phyloP scores from a whole-genome alignment of 2,329 filamentous ascomycete species.

The Rutstroemia sp. region DNA sequence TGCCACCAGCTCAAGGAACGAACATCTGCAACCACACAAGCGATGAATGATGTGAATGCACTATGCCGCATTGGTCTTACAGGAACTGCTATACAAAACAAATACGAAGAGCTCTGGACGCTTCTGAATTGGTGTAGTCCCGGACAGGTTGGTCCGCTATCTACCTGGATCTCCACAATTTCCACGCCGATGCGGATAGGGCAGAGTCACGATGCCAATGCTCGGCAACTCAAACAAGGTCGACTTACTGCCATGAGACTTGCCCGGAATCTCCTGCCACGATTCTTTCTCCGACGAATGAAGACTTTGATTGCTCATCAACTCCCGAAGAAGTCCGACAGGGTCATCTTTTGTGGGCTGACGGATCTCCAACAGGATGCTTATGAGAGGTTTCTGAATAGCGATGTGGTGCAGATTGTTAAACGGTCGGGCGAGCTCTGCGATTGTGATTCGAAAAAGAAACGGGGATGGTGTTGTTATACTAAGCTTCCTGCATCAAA shows the following conservation, averaged over 20 bases:
- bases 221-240: slow-evolving; percentile 72
- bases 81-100: slow-evolving; percentile 95
- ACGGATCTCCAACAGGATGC: slow-evolving; percentile 74
- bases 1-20: slow-evolving; percentile 84
- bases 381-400: slow-evolving; percentile 75
- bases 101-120: slow-evolving; percentile 95
- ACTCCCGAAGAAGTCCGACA: slow-evolving; percentile 88
- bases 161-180: slow-evolving; percentile 74
- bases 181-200: slow-evolving; percentile 75
- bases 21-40: slow-evolving; percentile 67
- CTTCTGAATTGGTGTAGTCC: slow-evolving; percentile 95
- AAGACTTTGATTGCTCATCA: slow-evolving; percentile 90
- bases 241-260: slow-evolving; percentile 77
- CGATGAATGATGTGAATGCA: slow-evolving; percentile 86
- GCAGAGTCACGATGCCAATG: slow-evolving; percentile 78
- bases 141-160: slow-evolving; percentile 57
- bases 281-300: slow-evolving; percentile 86
- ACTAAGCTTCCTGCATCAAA: slow-evolving; percentile 40
- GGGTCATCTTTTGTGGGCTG: slow-evolving; percentile 89
- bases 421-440: slow-evolving; percentile 62
- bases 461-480: slow-evolving; percentile 76
- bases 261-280: slow-evolving; percentile 78
- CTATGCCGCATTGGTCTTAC: slow-evolving; percentile 90
- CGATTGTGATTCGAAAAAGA: slow-evolving; percentile 59
- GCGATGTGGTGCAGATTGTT: slow-evolving; percentile 62